Base-by-base conservation (phyloP, 352 stramenopile species). In the Phytophthora kernoviae region DNA sequence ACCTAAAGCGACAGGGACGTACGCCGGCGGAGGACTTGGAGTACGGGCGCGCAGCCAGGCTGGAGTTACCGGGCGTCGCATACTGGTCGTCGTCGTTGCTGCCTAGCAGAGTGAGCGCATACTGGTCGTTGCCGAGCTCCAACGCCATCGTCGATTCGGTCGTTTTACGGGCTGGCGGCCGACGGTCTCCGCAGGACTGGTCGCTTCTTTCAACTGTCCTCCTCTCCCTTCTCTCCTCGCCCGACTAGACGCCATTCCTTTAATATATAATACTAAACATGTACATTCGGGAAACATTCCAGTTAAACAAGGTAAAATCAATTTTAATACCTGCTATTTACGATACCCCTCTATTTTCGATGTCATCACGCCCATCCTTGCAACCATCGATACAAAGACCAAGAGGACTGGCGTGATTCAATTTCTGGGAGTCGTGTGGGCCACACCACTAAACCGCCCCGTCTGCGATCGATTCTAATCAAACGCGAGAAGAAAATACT, bases 21-120 rank as follows among this genome's bases (percentile, higher is more conserved):
- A 92, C 83, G 8, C 77, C 75, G 1, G 68, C 36, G 21, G 69
- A 72, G 42, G 22, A 65, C 62, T 88, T 87, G 39, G 79, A 55
- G 75, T 93, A 93, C 20, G 81, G 84, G 21, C 81, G 77, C 43
- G 75, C 57, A 47, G 62, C 46, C 34, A 75, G 26, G 52, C 58
- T 75, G 33, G n/a, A 49, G 54, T 60, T 36, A 37, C 58, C 37
- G 15, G 65, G 24, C 10, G 64, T 77, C 17, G 71, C 51, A 61
- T 85, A 87, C 44, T 77, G 57, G 27, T 92, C 79, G 39, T 90
- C 82, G 63, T 77, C 83, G 44, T 73, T 85, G 47, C 44, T 67
- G 43, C 70, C 66, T 17, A 89, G 73, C 47, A 90, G 62, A 53
- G 80, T 70, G 34, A 90, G 80, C 60, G 80, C 71, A 60, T 88